Evolutionary conservation across 352 stramenopile genomes (phyloP), one percentile per base, ranked within the genome.

Genomic region (Globisporangium polare): DNA sequence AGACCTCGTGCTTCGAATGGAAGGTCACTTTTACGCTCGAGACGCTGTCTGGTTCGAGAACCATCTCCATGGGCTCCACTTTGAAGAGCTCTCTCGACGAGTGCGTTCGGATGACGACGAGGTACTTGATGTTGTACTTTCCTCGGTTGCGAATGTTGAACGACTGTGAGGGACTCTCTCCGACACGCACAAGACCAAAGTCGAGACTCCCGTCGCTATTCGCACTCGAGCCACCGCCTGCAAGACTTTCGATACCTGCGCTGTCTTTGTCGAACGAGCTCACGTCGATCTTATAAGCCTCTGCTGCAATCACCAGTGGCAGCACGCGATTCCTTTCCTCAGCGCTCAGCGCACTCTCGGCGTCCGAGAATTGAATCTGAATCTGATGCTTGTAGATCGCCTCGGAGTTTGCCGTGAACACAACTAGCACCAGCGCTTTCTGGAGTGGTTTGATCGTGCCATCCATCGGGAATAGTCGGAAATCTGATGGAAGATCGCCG

Each of bases 71-170:
- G 5, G 94, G 94, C 10, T 92, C 79, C 15, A 98, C 78, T 17
- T 68, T 75, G 53, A 98, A 96, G 4, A 89, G 73, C 26, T 94
- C 73, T 13, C 81, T 71, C 13, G 83, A 73, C 0, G 58, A 50
- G n/a, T 63, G 51, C 35, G 75, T 79, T 35, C 75, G 72, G 22
- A 97, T 77, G 3, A 60, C 66, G 45, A 98, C 63, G 27, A 84
- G 64, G 58, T 88, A 98, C 54, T 93, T 88, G 60, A 98, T 94
- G 53, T 89, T 81, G 74, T 98, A 98, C 67, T 98, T 98, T 8
- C 95, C 95, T 24, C 73, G 75, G 61, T 98, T 98, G 2, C 73
- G 71, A 43, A 98, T 86, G 17, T 67, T 89, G 63, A 98, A 97
- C 12, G 72, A 75, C 2, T 92, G 75, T 9, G 72, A 72, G 17